Evolutionary conservation across 257 asterid species (phyloP).

Genomic region (Solanum piurae): DNA sequence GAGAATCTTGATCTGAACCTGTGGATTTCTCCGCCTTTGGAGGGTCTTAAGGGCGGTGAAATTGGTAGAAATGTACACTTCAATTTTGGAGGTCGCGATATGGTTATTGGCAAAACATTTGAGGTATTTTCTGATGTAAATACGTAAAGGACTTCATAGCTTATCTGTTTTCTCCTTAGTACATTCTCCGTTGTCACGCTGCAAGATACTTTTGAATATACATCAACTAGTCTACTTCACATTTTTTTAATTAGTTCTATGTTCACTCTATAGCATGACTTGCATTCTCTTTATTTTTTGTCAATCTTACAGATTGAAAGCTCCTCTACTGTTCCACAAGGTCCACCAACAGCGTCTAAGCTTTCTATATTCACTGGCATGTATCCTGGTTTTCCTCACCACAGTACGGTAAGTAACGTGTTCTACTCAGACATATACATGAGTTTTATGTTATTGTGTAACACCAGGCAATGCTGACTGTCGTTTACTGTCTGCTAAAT

Average conservation of each 20-base stretch:
- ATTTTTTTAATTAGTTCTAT: no score
- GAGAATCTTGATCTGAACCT: slow-evolving; percentile 84
- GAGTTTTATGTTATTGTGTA: not conserved
- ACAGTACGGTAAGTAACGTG: slow-evolving; percentile 31
- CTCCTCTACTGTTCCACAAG: slow-evolving; percentile 30
- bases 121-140: slow-evolving; percentile 21
- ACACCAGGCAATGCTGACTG: not conserved
- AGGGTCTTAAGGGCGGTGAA: slow-evolving; percentile 21
- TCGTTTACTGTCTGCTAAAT: not conserved
- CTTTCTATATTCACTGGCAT: slow-evolving; percentile 30
- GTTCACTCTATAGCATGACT: not conserved
- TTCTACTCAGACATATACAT: not conserved
- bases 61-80: slow-evolving; percentile 16
- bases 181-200: not conserved
- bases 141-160: not conserved
- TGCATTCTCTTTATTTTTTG: not conserved
- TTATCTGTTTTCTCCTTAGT: not conserved
- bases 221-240: not conserved
- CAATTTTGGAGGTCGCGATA: slow-evolving; percentile 19
- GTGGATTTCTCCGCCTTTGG: slow-evolving; percentile 56
- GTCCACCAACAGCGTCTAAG: slow-evolving; percentile 33
- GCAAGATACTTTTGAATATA: not conserved
- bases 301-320: slow-evolving; percentile 27
- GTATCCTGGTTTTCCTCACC: slow-evolving; percentile 40
- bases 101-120: slow-evolving; percentile 35